These are phyloP conservation scores for Hysterangium stoloniferum DNA, from an alignment of 768 basidiomycete species.

Conservation along the genomic window DNA sequence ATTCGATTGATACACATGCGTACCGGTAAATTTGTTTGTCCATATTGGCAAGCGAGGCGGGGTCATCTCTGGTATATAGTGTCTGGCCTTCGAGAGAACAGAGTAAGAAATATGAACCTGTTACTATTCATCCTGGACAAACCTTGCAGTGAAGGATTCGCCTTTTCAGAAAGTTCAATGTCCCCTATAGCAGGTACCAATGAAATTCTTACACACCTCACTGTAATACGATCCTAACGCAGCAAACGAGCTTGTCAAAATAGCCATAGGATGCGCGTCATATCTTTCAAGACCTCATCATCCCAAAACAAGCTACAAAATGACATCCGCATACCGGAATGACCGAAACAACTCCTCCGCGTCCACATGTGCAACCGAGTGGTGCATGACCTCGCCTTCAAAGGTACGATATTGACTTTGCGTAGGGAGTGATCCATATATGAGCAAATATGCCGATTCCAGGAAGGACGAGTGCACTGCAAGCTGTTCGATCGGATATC, in stretches of 20 bases:
- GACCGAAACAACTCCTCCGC: conserved; percentile 62
- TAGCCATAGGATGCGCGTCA: conserved; percentile 90
- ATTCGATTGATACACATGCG: background rate
- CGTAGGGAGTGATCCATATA: conserved; percentile 78
- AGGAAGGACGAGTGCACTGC: conserved; percentile 73
- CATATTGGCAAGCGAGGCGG: conserved; percentile 65
- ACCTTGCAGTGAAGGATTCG: conserved; percentile 85
- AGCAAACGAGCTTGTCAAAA: conserved; percentile 78
- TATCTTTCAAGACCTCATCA: conserved; percentile 44
- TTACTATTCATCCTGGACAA: conserved; percentile 12
- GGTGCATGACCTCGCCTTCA: conserved; percentile 70
- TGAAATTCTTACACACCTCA: conserved; percentile 39
- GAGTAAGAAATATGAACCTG: background rate
- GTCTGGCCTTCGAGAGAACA: conserved; percentile 55
- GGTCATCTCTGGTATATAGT: conserved; percentile 65
- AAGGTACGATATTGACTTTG: conserved; percentile 53
- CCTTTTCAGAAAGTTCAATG: conserved; percentile 14
- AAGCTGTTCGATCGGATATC: conserved; percentile 90
- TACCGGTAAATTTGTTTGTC: conserved; percentile 83
- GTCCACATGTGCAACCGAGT: conserved; percentile 60
- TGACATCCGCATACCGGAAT: conserved; percentile 39
- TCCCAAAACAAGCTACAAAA: background rate
- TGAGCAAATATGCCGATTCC: conserved; percentile 79
- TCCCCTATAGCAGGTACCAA: conserved; percentile 7
- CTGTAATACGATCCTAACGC: conserved; percentile 83